Conservation (phyloP, 768 basidiomycete genomes). For the Russula abietina region DNA sequence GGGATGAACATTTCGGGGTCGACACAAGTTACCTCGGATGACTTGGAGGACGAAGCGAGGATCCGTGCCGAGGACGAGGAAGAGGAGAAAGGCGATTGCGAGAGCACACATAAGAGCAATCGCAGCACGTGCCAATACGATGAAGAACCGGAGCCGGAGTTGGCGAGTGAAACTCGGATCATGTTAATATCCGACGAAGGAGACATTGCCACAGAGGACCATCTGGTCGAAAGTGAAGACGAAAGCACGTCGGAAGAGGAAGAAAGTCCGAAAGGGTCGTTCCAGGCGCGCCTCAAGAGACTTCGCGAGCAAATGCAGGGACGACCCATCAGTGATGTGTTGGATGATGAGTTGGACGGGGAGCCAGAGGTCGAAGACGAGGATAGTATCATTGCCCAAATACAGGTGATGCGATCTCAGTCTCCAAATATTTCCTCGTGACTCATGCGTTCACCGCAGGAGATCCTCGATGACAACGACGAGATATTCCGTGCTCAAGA, state of each 20-base stretch:
- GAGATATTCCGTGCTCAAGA: conserved; percentile 41
- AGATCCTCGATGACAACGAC: conserved; percentile 48
- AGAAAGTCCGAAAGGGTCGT: conserved; percentile 33
- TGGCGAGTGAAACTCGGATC: conserved; percentile 22
- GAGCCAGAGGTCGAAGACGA: conserved; percentile 27
- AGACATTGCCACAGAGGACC: neutral
- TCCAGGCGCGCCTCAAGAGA: conserved; percentile 34
- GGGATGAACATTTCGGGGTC: conserved; percentile 47
- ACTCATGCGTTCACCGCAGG: conserved; percentile 7
- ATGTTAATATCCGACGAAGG: neutral
- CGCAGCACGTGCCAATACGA: conserved; percentile 21
- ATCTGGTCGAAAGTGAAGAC: conserved; percentile 25
- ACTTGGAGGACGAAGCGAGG: conserved; percentile 50
- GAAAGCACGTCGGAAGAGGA: conserved; percentile 35
- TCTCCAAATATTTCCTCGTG: conserved; percentile 9
- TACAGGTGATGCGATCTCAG: conserved; percentile 20
- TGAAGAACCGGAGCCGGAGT: conserved; percentile 23
- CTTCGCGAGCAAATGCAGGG: conserved; percentile 29
- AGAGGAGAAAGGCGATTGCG: conserved; percentile 27
- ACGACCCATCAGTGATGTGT: conserved; percentile 22
- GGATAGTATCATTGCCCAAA: conserved; percentile 31
- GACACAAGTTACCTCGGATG: conserved; percentile 54
- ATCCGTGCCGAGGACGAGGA: conserved; percentile 48
- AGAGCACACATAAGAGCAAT: conserved; percentile 35
- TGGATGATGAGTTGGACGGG: conserved; percentile 20